Conservation (phyloP, 352 stramenopile genomes). For the Pythium graminicola region DNA sequence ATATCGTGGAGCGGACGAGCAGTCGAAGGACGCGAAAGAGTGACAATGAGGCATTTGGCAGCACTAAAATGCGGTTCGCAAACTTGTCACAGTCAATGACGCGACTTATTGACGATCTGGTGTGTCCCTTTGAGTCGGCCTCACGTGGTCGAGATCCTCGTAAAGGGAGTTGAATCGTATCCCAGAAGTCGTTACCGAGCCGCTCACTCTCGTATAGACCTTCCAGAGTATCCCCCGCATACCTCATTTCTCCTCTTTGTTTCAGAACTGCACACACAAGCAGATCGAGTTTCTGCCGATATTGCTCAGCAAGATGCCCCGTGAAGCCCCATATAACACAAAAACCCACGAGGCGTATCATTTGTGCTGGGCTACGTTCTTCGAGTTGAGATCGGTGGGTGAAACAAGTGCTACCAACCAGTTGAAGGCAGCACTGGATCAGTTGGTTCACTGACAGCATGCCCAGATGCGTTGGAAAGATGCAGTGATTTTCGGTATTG, state of each 20-base stretch:
- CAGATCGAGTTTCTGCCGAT: slow-evolving; percentile 43
- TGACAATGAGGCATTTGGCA: slow-evolving; percentile 20
- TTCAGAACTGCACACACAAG: slow-evolving; percentile 37
- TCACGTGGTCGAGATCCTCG: slow-evolving; percentile 1
- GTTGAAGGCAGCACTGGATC: slow-evolving; percentile 27
- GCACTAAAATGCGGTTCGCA: slow-evolving; percentile 30
- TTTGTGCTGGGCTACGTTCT: slow-evolving; percentile 21
- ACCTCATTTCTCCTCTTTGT: slow-evolving; percentile 27
- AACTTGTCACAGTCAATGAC: slow-evolving; percentile 24
- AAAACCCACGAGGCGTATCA: slow-evolving; percentile 36
- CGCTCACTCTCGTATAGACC: slow-evolving; percentile 33
- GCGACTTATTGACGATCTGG: slow-evolving; percentile 5
- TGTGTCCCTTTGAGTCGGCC: background rate
- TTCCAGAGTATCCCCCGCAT: slow-evolving; percentile 25
- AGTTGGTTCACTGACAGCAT: slow-evolving; percentile 40
- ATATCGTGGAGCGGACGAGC: slow-evolving; percentile 31
- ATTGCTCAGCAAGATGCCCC: slow-evolving; percentile 34
- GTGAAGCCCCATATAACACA: slow-evolving; percentile 44
- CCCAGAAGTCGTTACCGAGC: slow-evolving; percentile 35
- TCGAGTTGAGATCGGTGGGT: slow-evolving; percentile 30
- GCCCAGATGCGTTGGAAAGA: slow-evolving; percentile 21
- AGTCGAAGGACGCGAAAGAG: slow-evolving; percentile 34
- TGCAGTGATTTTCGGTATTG: background rate
- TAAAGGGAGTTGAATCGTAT: slow-evolving; percentile 20
- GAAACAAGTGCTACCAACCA: slow-evolving; percentile 36